Evolutionary conservation across 2,329 filamentous ascomycete genomes (phyloP).

Genomic region (Pseudogymnoascus sp.): DNA sequence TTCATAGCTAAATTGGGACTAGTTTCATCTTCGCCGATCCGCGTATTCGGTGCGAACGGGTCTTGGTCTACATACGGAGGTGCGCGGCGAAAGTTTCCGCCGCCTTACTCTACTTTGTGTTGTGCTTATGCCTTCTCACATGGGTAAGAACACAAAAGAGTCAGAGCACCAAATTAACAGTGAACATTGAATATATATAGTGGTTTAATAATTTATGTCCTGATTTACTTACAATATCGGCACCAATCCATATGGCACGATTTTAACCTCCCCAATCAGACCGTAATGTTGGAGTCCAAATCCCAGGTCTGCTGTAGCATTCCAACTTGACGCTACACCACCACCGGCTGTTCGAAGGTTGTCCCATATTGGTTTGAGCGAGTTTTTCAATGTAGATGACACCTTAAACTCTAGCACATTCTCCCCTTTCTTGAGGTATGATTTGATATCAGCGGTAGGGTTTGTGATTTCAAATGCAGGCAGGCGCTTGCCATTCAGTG

Average conservation of each 20-base stretch:
- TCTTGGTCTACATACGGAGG: not conserved
- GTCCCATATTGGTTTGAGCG: not conserved
- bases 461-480: not conserved
- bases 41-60: conserved; percentile 1
- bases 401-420: not conserved
- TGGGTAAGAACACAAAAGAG: no score
- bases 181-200: no score
- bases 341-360: not conserved
- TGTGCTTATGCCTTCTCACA: not conserved
- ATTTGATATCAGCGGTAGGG: not conserved
- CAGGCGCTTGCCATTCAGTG: not conserved
- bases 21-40: not conserved
- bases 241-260: not conserved
- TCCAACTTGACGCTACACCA: not conserved
- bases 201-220: not conserved
- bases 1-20: not conserved
- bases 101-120: not conserved
- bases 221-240: not conserved
- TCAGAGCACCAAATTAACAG: no score
- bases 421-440: not conserved
- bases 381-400: not conserved
- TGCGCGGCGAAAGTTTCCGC: not conserved
- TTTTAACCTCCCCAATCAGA: not conserved
- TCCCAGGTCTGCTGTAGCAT: not conserved
- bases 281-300: not conserved